Percentiles rank a stretch among this genome's conserved stretches.
phyloP scores from a whole-genome alignment of 2,329 filamentous ascomycete species.

The Fusarium sp. region DNA sequence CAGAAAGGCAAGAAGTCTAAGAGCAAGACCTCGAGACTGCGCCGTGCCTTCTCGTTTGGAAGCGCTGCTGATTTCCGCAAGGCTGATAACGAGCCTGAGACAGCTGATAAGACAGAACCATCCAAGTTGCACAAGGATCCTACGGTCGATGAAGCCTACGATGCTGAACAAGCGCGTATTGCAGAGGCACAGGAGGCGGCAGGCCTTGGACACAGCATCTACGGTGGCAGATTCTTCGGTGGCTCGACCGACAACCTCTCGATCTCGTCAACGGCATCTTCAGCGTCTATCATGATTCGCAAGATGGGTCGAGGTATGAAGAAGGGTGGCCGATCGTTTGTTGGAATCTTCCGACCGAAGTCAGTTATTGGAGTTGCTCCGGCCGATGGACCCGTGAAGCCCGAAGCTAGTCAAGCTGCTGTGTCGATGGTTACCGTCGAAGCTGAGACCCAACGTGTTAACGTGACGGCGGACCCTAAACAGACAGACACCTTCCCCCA shows the following conservation, averaged over 20 bases:
- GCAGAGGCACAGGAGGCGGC: slow-evolving; percentile 92
- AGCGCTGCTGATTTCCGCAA: slow-evolving; percentile 92
- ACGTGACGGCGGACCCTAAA: slow-evolving; percentile 79
- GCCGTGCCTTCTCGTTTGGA: slow-evolving; percentile 95
- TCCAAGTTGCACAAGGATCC: slow-evolving; percentile 77
- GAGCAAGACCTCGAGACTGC: slow-evolving; percentile 87
- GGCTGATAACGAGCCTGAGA: slow-evolving; percentile 73
- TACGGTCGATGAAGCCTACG: slow-evolving; percentile 75
- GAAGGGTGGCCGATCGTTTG: slow-evolving; percentile 90
- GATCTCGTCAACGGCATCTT: slow-evolving; percentile 90
- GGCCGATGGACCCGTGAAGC: slow-evolving; percentile 73
- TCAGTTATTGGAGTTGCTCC: slow-evolving; percentile 85
- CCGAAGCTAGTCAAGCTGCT: slow-evolving; percentile 81
- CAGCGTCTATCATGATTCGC: slow-evolving; percentile 92
- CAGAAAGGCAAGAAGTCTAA: slow-evolving; percentile 84
- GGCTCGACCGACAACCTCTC: slow-evolving; percentile 96
- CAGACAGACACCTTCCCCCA: slow-evolving; percentile 82
- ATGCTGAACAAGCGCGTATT: slow-evolving; percentile 92
- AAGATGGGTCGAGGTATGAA: slow-evolving; percentile 99
- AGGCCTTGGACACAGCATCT: slow-evolving; percentile 94
- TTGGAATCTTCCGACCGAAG: slow-evolving; percentile 95
- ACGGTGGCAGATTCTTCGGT: slow-evolving; percentile 87
- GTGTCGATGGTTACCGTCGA: slow-evolving; percentile 97
- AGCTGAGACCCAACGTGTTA: slow-evolving; percentile 87
- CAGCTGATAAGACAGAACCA: slow-evolving; percentile 51